These are phyloP conservation scores for Biscutella laevigata DNA, from an alignment of 441 rosid species.

Conservation along the genomic window DNA sequence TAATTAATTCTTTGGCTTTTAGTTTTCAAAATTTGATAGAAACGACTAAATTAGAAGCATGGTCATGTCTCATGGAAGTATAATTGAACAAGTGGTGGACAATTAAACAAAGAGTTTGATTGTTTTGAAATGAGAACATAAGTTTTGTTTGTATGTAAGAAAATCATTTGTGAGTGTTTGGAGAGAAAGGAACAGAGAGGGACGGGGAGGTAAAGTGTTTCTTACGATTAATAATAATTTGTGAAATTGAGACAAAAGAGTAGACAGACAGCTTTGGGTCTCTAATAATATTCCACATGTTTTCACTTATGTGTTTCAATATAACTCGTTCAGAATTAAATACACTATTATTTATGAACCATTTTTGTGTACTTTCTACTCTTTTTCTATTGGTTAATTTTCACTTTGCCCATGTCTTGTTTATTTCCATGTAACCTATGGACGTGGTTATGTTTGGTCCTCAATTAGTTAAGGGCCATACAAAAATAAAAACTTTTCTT, in stretches of 20 bases:
- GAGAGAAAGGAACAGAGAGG: constrained; percentile 24
- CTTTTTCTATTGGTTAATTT: background rate
- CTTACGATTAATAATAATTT: constrained; percentile 10
- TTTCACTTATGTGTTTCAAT: constrained; percentile 3
- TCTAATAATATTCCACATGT: constrained; percentile 26
- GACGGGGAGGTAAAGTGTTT: constrained; percentile 20
- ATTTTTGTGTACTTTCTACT: constrained; percentile 5
- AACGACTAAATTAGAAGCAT: constrained; percentile 11
- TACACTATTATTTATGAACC: background rate
- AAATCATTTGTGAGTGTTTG: constrained; percentile 17
- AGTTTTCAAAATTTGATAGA: no score
- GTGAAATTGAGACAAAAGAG: constrained; percentile 15
- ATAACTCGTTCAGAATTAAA: background rate
- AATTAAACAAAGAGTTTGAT: background rate
- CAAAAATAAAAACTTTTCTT: no score
- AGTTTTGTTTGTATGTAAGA: background rate
- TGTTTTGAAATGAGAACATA: background rate
- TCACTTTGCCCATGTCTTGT: background rate
- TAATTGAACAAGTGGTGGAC: constrained; percentile 8
- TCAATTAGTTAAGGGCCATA: no score
- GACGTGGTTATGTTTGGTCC: no score
- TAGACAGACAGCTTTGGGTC: constrained; percentile 25
- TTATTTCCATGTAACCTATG: no score
- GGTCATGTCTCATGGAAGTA: constrained; percentile 17
- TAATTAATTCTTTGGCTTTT: no score